These are phyloP conservation scores for Geotrichum siamense DNA, from an alignment of 1,139 yeast species.

Conservation along the genomic window DNA sequence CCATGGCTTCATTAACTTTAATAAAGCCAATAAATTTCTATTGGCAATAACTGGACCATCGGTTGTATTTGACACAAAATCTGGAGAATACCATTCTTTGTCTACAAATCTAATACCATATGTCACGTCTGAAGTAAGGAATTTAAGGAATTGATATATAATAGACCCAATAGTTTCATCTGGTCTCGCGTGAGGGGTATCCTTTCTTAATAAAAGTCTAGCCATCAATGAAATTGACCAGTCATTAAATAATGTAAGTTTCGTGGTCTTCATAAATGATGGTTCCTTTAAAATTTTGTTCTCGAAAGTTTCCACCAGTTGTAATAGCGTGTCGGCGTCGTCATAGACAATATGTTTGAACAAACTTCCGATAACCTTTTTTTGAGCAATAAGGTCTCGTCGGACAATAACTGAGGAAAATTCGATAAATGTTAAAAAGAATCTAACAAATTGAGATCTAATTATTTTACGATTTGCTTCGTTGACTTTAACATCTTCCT, in stretches of 20 bases:
- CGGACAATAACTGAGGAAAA: slow-evolving; percentile 48
- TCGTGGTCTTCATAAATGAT: slow-evolving; percentile 58
- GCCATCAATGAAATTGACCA: slow-evolving; percentile 57
- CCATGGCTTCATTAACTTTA: slow-evolving; percentile 73
- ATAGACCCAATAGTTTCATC: slow-evolving; percentile 13
- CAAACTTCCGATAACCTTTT: slow-evolving; percentile 55
- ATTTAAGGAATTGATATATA: slow-evolving; percentile 46
- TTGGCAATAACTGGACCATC: slow-evolving; percentile 36
- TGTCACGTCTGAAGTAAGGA: slow-evolving; percentile 45
- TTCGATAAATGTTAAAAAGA: slow-evolving; percentile 51
- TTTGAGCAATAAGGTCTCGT: slow-evolving; percentile 54
- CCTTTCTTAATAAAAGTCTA: slow-evolving; percentile 43
- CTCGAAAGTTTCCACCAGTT: slow-evolving; percentile 45
- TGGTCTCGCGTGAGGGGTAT: slow-evolving; percentile 27
- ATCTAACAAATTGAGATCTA: slow-evolving; percentile 51
- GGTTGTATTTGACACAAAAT: slow-evolving; percentile 22
- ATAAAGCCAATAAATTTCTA: slow-evolving; percentile 54
- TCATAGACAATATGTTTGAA: slow-evolving; percentile 54
- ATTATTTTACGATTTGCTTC: slow-evolving; percentile 38
- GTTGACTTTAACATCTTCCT: slow-evolving; percentile 40
- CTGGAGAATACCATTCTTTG: slow-evolving; percentile 49
- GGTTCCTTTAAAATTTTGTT: slow-evolving; percentile 50
- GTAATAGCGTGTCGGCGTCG: slow-evolving; percentile 39
- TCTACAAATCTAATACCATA: slow-evolving; percentile 59
- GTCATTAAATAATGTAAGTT: slow-evolving; percentile 73